These are phyloP conservation scores for Eremochloa ophiuroides DNA, from an alignment of 176 grass and related monocot genomes.

Conservation along the genomic window DNA sequence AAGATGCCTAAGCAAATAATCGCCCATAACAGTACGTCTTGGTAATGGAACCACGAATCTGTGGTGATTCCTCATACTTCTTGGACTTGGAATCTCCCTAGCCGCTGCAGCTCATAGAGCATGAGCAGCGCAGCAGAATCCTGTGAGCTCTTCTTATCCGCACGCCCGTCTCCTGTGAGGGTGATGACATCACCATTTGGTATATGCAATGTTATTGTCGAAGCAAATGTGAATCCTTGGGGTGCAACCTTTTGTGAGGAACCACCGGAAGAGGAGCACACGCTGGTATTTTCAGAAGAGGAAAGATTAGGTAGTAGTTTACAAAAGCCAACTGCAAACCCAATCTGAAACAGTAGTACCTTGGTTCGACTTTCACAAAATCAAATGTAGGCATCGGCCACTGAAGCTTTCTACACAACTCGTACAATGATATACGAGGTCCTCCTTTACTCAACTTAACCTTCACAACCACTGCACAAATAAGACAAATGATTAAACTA, in stretches of 20 bases:
- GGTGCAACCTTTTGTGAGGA: constrained; percentile 18
- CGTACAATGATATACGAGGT: constrained; percentile 59
- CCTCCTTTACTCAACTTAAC: constrained; percentile 83
- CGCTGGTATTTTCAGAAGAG: neutral
- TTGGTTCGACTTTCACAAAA: constrained; percentile 39
- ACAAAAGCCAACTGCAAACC: neutral
- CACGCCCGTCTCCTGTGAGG: constrained; percentile 43
- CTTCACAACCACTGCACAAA: constrained; percentile 50
- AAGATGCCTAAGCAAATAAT: neutral
- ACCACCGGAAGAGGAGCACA: neutral
- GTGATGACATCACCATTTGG: constrained; percentile 50
- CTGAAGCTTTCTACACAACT: constrained; percentile 69
- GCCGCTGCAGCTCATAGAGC: constrained; percentile 75
- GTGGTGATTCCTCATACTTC: constrained; percentile 35
- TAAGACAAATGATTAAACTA: constrained; percentile 24
- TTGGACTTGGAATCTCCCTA: constrained; percentile 40
- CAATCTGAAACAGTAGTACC: constrained; percentile 37
- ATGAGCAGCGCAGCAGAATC: constrained; percentile 71
- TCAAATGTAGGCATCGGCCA: constrained; percentile 81
- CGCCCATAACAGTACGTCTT: neutral
- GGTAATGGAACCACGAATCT: neutral
- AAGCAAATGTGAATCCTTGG: constrained; percentile 46
- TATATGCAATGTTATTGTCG: constrained; percentile 63
- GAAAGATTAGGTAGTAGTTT: neutral
- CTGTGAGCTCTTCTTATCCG: constrained; percentile 73